A percentile compares a stretch with the other conserved stretches of the same genome.
These are phyloP conservation scores for Asterochloris sp. DNA, from an alignment of 139 green algal genomes.

Conservation along the genomic window DNA sequence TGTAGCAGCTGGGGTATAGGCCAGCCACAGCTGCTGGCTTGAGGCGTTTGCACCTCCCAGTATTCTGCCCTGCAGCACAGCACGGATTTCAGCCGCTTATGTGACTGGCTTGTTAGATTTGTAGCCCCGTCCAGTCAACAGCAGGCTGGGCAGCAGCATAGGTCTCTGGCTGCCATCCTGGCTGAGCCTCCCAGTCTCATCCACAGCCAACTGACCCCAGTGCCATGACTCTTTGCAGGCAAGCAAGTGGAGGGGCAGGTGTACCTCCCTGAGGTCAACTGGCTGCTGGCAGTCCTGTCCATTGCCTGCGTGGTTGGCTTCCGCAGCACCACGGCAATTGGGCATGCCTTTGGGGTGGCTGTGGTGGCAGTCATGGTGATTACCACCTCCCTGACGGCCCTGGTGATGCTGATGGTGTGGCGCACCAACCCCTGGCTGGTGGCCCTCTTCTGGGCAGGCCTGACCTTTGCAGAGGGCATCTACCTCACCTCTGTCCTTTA, in stretches of 20 bases:
- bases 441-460: background rate
- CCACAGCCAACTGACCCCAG: background rate
- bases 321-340: background rate
- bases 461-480: conserved; percentile 10
- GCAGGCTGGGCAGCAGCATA: background rate
- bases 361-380: conserved; percentile 18
- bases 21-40: too few relatives aligned
- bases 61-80: background rate
- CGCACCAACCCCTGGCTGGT: background rate
- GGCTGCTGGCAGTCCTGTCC: background rate
- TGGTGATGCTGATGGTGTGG: conserved; percentile 25
- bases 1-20: too few relatives aligned
- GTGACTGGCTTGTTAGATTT: background rate
- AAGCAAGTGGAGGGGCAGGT: conserved; percentile 43
- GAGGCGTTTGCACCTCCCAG: too few relatives aligned
- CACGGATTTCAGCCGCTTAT: background rate
- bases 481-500: conserved; percentile 8
- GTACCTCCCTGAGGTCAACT: conserved; percentile 38
- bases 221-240: background rate
- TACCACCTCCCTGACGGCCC: conserved; percentile 1
- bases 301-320: conserved; percentile 15
- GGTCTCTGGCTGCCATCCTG: background rate
- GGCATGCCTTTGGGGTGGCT: conserved; percentile 9
- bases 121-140: background rate
- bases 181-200: background rate